Evolutionary conservation across 2,329 filamentous ascomycete genomes (phyloP).

Genomic region (Fusarium sarcochroum): DNA sequence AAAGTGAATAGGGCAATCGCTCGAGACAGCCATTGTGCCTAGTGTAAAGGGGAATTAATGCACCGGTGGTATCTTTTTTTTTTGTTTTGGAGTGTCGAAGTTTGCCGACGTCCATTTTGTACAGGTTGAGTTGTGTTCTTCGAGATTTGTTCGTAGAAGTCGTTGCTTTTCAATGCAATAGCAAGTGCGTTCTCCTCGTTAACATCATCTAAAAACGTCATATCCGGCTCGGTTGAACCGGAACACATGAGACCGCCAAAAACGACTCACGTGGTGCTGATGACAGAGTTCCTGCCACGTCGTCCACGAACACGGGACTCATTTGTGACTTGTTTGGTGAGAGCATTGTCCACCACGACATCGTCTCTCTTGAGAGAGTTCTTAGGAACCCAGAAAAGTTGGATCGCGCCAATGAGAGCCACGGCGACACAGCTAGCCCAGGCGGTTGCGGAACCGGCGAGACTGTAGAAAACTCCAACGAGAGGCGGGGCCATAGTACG

Average conservation of each 20-base stretch:
- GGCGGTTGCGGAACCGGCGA: slow-evolving; percentile 64
- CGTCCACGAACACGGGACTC: slow-evolving; percentile 30
- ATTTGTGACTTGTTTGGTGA: slow-evolving; percentile 31
- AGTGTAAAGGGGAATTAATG: background rate
- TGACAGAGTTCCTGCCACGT: slow-evolving; percentile 30
- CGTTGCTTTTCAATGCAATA: too few relatives aligned
- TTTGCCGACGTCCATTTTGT: background rate
- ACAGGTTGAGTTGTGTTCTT: background rate
- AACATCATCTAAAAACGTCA: background rate
- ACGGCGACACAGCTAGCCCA: slow-evolving; percentile 57
- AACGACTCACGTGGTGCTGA: background rate
- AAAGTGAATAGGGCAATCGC: background rate
- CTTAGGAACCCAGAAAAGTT: slow-evolving; percentile 43
- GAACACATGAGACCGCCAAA: background rate
- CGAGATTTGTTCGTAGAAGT: background rate
- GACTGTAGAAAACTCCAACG: slow-evolving; percentile 75
- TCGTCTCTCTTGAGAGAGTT: slow-evolving; percentile 20
- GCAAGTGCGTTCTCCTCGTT: too few relatives aligned
- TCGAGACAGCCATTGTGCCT: background rate
- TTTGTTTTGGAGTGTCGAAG: background rate
- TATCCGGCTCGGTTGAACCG: background rate
- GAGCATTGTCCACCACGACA: slow-evolving; percentile 38
- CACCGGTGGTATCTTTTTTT: background rate
- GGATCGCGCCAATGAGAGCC: slow-evolving; percentile 41
- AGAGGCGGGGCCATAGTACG: slow-evolving; percentile 79